Base-by-base conservation (phyloP, 2,329 filamentous ascomycete species). In the Cercospora brassicicola region DNA sequence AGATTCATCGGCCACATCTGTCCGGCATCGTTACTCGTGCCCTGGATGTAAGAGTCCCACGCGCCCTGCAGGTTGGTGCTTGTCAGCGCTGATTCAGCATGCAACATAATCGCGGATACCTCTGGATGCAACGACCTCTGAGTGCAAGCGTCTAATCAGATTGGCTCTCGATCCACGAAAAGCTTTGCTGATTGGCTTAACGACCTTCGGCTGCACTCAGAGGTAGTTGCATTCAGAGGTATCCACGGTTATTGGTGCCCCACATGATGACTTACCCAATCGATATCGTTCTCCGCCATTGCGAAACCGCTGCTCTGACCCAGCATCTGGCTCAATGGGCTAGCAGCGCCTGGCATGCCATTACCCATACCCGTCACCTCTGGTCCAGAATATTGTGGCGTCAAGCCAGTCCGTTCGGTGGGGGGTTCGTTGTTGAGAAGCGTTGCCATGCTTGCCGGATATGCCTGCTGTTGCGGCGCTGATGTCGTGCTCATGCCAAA, bases 41-140 rank as follows among this genome's bases (percentile, higher is more conserved):
- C 87, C 76, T 90, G 88, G 59, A 91, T 87, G 73, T 90, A 91
- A 6, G 84, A 87, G 75, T 91, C 89, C 88, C 88, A 91, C 30
- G 88, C 87, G 69, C 90, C 86, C 88, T 89, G 71, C 71, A 31
- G 57, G 60, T 64, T 51, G 63, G 75, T 69, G 69, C 69, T 23
- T 26, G 9, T 53, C 9, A 36, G 33, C 6, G 5, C 13, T 10
- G 42, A 61, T 56, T 67, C 61, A 65, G 55, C 39, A 51, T 45
- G 55, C 60, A 20, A 57, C 30, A 62, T 56, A 31, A 31, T 31
- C 30, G 30, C 30, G 9, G 30, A 31, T 31, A 31, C 30, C 30
- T 31, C 30, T 31, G 30, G 30, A 31, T 31, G 30, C 30, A 31
- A 31, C 30, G 30, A 31, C 30, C 30, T 31, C 30, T 31, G 30